Evolutionary conservation across 202 grass and related monocot species (phyloP), one percentile per base, ranked within the genome.

Genomic region (Setaria italica): DNA sequence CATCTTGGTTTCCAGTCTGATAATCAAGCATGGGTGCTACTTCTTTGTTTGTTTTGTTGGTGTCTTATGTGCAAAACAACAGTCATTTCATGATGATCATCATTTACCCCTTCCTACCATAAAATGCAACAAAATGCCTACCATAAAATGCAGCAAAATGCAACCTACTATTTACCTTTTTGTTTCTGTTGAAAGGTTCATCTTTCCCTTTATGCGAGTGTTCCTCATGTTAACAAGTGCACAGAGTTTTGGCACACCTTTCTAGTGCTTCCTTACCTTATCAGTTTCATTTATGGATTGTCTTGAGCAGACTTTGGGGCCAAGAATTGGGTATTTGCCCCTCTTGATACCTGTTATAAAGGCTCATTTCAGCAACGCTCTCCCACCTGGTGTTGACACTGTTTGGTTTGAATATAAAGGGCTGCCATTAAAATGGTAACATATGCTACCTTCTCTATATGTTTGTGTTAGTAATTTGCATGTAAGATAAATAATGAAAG

Each of bases 381-480:
- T 99, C 78, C 97, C 97, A 56, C 94, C 94, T 43, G 97, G 94
- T 34, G 70, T 82, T 62, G 97, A 99, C 85, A 97, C 89, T 81
- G 75, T 99, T 69, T 99, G 97, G 97, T 99, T 99, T 81, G 97
- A 99, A 69, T 99, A 97, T 13, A 99, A 93, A 86, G 97, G 97
- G 58, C 90, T 99, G 67, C 94, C 94, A 13, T 66, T 99, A 20
- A 99, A 99, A 79, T 99, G 97, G 97, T 99, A 90, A 77, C 67
- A 70, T 78, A n/a, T 67, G 50, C 76, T 68, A 58, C 81, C 11
- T 67, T 47, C 19, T 69, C 35, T 0, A 29, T 16, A 62, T 43
- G 33, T 74, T 72, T 29, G 19, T 80, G 30, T 53, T 21, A 8
- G 46, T 13, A 25, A 20, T 77, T 65, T 62, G 13, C 66, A 19